These are phyloP conservation scores for Capsella rubella DNA, from an alignment of 441 rosid species.

Conservation along the genomic window DNA sequence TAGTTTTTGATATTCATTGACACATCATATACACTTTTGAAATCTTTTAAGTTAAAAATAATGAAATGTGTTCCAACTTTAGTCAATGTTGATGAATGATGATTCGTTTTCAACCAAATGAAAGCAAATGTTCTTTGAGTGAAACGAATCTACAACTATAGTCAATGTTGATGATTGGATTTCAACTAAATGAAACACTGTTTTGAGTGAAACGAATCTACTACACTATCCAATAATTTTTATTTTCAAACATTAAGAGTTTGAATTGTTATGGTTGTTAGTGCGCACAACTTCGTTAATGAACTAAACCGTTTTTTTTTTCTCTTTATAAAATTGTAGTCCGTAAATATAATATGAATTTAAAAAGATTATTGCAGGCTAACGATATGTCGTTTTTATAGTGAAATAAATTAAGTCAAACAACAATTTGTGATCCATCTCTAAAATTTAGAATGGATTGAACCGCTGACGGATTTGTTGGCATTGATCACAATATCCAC, in stretches of 20 bases:
- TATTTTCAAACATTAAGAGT: not conserved
- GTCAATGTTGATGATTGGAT: slow-evolving; percentile 7
- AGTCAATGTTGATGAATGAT: slow-evolving; percentile 9
- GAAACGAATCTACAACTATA: not conserved
- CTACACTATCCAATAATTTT: not conserved
- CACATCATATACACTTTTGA: not conserved
- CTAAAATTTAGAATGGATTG: too few species aligned
- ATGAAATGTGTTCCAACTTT: not conserved
- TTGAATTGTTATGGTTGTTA: too few species aligned
- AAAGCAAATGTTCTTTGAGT: not conserved
- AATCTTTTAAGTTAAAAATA: not conserved
- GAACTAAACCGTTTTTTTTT: too few species aligned
- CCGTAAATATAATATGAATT: too few species aligned
- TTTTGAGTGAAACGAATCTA: not conserved
- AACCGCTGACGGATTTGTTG: too few species aligned
- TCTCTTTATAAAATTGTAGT: too few species aligned
- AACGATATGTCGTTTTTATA: too few species aligned
- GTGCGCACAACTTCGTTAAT: too few species aligned
- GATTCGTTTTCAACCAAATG: not conserved
- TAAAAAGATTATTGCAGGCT: too few species aligned
- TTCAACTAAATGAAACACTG: not conserved
- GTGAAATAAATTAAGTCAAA: too few species aligned
- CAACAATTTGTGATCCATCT: too few species aligned
- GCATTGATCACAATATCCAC: too few species aligned
- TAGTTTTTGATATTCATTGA: slow-evolving; percentile 8